These are phyloP conservation scores for Brassica hybrid DNA, from an alignment of 441 rosid species.

Conservation along the genomic window DNA sequence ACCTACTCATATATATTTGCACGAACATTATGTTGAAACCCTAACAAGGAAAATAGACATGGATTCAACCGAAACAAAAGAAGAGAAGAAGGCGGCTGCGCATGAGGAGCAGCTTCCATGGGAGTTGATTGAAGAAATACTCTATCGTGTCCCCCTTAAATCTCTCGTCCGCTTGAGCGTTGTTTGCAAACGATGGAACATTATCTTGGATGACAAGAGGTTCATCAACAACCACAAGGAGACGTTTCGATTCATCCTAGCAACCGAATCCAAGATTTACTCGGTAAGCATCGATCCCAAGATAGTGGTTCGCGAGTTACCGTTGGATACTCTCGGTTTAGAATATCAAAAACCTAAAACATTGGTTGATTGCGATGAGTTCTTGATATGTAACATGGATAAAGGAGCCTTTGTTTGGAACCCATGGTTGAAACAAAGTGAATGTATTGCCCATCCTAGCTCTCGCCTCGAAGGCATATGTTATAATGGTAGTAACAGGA, in stretches of 20 bases:
- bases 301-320: background rate
- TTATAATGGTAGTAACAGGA: background rate
- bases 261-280: conserved; percentile 21
- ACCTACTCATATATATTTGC: no score
- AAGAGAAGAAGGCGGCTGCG: background rate
- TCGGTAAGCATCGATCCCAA: conserved; percentile 21
- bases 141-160: conserved; percentile 10
- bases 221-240: conserved; percentile 27
- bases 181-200: conserved; percentile 18
- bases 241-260: conserved; percentile 21
- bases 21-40: background rate
- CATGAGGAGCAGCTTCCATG: conserved; percentile 23
- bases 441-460: background rate
- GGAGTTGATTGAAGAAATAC: conserved; percentile 29
- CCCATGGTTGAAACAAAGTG: conserved; percentile 19
- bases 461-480: background rate
- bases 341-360: background rate
- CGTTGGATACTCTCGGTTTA: background rate
- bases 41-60: background rate
- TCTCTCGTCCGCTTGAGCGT: conserved; percentile 16
- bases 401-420: conserved; percentile 10
- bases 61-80: background rate
- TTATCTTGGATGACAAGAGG: conserved; percentile 1
- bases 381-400: conserved; percentile 9
- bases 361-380: conserved; percentile 3